Evolutionary conservation across 2,329 filamentous ascomycete genomes (phyloP).

Genomic region (Pestalotiopsis sp.): DNA sequence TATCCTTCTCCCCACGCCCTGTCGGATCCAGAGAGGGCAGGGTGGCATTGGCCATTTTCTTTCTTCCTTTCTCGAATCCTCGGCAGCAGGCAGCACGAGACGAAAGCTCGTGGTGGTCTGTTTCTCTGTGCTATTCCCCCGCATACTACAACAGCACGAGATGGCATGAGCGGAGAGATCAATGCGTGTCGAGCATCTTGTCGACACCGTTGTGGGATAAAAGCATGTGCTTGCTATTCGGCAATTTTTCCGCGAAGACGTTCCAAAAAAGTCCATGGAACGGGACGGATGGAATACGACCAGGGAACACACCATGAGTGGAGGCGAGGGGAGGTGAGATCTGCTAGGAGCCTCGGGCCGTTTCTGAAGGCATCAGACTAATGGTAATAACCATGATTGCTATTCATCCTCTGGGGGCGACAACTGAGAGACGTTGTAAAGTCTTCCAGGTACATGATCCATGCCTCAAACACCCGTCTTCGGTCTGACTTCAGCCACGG

Average conservation of each 20-base stretch:
- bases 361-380: not conserved
- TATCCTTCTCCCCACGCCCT: not conserved
- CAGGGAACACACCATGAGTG: not conserved
- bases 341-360: not conserved
- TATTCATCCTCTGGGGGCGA: not conserved
- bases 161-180: not conserved
- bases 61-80: not conserved
- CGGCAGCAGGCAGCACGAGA: not conserved
- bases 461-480: not conserved
- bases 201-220: not conserved
- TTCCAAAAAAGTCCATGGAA: not conserved
- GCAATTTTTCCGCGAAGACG: not conserved
- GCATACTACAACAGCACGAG: not conserved
- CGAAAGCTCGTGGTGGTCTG: too few species aligned
- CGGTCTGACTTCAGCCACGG: not conserved
- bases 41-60: not conserved
- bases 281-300: not conserved
- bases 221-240: not conserved
- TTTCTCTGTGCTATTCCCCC: not conserved
- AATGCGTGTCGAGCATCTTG: not conserved
- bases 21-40: not conserved
- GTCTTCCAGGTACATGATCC: not conserved
- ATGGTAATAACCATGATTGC: too few species aligned
- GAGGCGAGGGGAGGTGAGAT: not conserved
- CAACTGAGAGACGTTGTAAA: not conserved